Base-by-base conservation (phyloP, 768 basidiomycete genomes). In the Agaricus subrufescens region DNA sequence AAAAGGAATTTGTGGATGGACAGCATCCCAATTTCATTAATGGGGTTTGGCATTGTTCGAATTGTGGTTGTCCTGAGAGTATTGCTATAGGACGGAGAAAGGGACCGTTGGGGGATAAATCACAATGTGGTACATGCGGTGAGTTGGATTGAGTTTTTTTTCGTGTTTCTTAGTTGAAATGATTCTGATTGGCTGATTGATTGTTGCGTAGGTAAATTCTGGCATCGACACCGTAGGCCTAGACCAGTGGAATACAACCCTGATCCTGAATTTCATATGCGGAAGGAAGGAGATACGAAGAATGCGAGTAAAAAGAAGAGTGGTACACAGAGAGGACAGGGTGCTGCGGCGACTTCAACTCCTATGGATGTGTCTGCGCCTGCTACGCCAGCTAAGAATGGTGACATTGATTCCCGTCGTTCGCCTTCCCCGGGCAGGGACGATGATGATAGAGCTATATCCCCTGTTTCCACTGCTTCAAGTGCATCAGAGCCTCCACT, bases 91-190 rank as follows among this genome's bases (percentile, higher is more conserved):
- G 94, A 2, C 75, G 91, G 58, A 78, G 93, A 61, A 95, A 95
- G 64, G 94, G 95, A 1, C 94, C 92, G 1, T 73, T 93, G 46
- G 94, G 94, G 7, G 86, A 91, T 65, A 93, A 93, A 68, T 88
- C 85, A 2, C 89, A 96, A 67, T 98, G 94, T 70, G 91, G 91
- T 31, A 79, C 83, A n/a, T 97, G 94, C 71, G 92, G 94, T 94
- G 71, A 52, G 89, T 76, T 52, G 43, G 37, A 23, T 52, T 39
- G 52, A 56, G 26, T 51, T 53, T 29, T 29, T 46, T 43, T n/a
- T 44, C 46, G 31, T 47, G 31, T 34, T 34, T 19, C 19, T 19
- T 19, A 19, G 34, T 34, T 34, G 34, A 34, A 19, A 49, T 52
- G 49, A 42, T 50, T 23, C 50, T 52, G 49, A 42, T 50, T 23